Base-by-base conservation (phyloP, 768 basidiomycete species). In the Tephrocybe sp. region DNA sequence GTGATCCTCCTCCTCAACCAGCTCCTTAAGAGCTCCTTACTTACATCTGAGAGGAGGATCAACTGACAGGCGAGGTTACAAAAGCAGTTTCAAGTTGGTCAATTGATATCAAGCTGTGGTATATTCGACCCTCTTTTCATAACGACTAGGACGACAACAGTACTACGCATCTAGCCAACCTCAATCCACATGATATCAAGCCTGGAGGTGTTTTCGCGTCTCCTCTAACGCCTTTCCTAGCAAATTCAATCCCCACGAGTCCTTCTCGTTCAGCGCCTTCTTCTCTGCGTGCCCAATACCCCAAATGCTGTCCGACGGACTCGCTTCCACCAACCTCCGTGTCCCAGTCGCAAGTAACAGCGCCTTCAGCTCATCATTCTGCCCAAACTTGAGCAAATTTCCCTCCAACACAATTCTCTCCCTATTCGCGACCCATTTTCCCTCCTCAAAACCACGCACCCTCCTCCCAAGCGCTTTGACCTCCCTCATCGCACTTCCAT, bases 221-320 rank as follows among this genome's bases (percentile, higher is more conserved):
- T 72, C 64, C 57, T 69, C 69, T 56, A 82, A 58, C 37, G 75
- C 76, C 46, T 68, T 67, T 6, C 80, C 83, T 16, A 80, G 68
- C 65, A 84, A 55, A 69, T 86, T 85, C 56, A 73, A 45, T 6
- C 84, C 83, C 83, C 82, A 84, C 9, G 66, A 43, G n/a, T 62
- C 61, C 51, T 59, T 57, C 48, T 60, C 61, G 37, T 58, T 65
- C 53, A 75, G 41, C 38, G 82, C 82, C 44, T 72, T 72, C 56
- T 71, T 68, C 61, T 70, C 76, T 4, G 71, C 72, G 54, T 70
- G 79, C 22, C 83, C 82, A 44, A 85, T 74, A 0, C 83, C 84
- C 83, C 83, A 86, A 16, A 84, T 79, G 50, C 73, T 59, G 60
- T 86, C 83, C 8, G 66, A 51, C 12, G 82, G 82, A 63, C 80